Evolutionary conservation across 495 filamentous ascomycete genomes (phyloP), one percentile per base, ranked within the genome.

Genomic region (Neurospora africana): DNA sequence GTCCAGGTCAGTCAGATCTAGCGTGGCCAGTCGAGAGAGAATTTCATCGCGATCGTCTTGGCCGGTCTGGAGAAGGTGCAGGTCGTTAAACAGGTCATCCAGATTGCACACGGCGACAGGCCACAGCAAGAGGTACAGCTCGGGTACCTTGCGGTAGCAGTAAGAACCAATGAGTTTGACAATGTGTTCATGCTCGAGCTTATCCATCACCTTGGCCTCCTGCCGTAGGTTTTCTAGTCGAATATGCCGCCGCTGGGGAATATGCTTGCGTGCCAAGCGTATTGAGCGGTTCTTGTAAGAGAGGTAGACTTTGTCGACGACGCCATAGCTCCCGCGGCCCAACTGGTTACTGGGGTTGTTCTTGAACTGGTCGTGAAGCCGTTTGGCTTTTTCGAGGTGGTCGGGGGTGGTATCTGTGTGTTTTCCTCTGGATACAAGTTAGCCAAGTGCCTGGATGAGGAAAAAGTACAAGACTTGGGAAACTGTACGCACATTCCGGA

Each of bases 141-240:
- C 74, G 33, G 77, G 72, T 19, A 61, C 53, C 5, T 70, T 68
- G 8, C 72, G 76, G 33, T 78, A 70, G 70, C 76, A 80, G 74
- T 84, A 84, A 17, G 83, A 81, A 2, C 82, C 83, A 19, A 84
- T 79, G 2, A 84, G 76, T 71, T 77, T 82, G 69, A 84, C 75
- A 44, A 84, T 83, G 69, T 82, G 81, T 36, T 82, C 78, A 71
- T 84, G 83, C 19, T 76, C 77, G 17, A 84, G 74, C 68, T 77
- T 79, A 69, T 83, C 81, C 83, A 84, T 84, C 7, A 82, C 79
- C 70, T 79, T 76, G 35, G 79, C 82, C 77, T 84, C 83, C 43
- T 82, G 76, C 17, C 80, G 77, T 27, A 84, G 74, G 7, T 69
- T 39, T 27, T 82, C 74, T 10, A 83, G 75, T 6, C 74, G 76